Evolutionary conservation across 2,329 filamentous ascomycete genomes (phyloP).

Genomic region (Huntiella bhutanensis): DNA sequence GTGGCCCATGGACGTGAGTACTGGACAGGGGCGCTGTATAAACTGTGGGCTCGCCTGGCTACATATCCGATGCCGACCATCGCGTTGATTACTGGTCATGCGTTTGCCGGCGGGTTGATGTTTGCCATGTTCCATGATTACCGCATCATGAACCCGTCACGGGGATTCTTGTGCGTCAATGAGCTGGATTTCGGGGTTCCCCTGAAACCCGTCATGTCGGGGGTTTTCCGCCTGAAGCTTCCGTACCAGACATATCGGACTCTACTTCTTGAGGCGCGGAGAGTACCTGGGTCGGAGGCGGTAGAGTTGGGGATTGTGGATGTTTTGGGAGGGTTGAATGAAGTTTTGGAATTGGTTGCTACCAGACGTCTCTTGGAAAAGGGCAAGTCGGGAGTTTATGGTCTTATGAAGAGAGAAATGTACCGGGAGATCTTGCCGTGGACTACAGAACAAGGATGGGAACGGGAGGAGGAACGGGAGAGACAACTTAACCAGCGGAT

Average conservation of each 20-base stretch:
- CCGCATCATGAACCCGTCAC: conserved; percentile 50
- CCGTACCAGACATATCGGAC: conserved; percentile 35
- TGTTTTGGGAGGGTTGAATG: conserved; percentile 43
- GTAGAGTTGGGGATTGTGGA: conserved; percentile 51
- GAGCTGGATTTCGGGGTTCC: conserved; percentile 64
- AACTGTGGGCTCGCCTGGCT: conserved; percentile 3
- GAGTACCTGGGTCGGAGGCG: conserved; percentile 45
- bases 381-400: conserved; percentile 47
- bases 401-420: conserved; percentile 56
- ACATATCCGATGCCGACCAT: conserved; percentile 64
- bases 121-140: conserved; percentile 69
- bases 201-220: conserved; percentile 54
- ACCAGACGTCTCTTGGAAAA: conserved; percentile 42
- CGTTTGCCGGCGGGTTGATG: conserved; percentile 70
- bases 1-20: conserved; percentile 38
- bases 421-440: conserved; percentile 44
- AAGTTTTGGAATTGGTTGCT: conserved; percentile 38
- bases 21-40: conserved; percentile 24
- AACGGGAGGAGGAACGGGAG: conserved; percentile 27
- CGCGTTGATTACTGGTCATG: conserved; percentile 61
- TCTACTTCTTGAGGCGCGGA: conserved; percentile 53
- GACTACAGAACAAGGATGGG: conserved; percentile 33
- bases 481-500: conserved; percentile 29
- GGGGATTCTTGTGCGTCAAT: conserved; percentile 63
- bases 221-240: conserved; percentile 55